A percentile compares a stretch with the other conserved stretches of the same genome.
Evolutionary conservation across 768 basidiomycete genomes (phyloP).

Genomic region (Phaffia australis): DNA sequence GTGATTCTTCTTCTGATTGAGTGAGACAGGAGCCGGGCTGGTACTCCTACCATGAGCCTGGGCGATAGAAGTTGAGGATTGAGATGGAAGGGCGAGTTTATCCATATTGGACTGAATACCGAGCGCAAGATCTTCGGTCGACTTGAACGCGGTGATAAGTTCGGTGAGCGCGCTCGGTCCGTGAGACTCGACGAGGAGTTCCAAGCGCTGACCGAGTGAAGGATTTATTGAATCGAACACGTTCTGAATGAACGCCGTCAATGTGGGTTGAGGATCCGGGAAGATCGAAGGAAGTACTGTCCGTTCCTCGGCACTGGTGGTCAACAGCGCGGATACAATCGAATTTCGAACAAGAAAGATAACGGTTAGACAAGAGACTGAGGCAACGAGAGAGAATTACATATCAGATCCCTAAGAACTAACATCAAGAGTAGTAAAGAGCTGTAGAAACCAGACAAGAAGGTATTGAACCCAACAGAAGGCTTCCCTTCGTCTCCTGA

Average conservation of each 20-base stretch:
- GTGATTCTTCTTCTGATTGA: slow-evolving; percentile 25
- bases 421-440: too few relatives aligned
- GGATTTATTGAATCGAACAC: slow-evolving; percentile 70
- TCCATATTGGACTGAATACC: slow-evolving; percentile 65
- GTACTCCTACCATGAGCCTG: not conserved
- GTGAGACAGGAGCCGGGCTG: not conserved
- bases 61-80: slow-evolving; percentile 18
- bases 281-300: slow-evolving; percentile 71
- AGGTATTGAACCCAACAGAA: too few relatives aligned
- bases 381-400: too few relatives aligned
- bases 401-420: too few relatives aligned
- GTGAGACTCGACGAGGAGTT: slow-evolving; percentile 55
- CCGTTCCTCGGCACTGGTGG: slow-evolving; percentile 44
- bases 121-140: slow-evolving; percentile 72
- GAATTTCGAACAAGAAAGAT: too few relatives aligned
- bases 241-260: slow-evolving; percentile 72
- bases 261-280: slow-evolving; percentile 63
- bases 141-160: slow-evolving; percentile 58
- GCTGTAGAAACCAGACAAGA: too few relatives aligned
- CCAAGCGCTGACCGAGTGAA: slow-evolving; percentile 65
- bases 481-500: too few relatives aligned
- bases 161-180: slow-evolving; percentile 54
- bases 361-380: too few relatives aligned
- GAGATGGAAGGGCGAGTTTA: slow-evolving; percentile 47
- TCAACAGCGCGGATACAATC: too few relatives aligned